Base-by-base conservation (phyloP, 2,329 filamentous ascomycete species). In the Colletotrichum incanum region DNA sequence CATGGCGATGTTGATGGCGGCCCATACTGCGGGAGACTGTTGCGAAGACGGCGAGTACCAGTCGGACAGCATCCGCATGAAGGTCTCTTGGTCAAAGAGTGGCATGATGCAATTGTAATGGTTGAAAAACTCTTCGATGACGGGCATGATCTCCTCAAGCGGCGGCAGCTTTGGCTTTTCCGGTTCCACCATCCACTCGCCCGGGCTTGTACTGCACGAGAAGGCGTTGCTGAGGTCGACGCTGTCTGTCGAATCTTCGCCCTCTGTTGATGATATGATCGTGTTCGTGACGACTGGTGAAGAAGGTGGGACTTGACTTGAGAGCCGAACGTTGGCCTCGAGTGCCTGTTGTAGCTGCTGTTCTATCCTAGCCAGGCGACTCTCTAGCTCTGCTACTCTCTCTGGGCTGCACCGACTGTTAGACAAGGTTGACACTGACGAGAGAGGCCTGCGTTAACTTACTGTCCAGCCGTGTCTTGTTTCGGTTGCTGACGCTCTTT, bases 1-100 rank as follows among this genome's bases (percentile, higher is more conserved):
- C 50, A 84, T 74, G 31, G 83, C 81, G 41, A 82, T 78, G 12
- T 84, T 82, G 23, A 85, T 81, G 16, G 82, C 79, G 0, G 82
- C 83, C 80, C 82, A 84, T 1, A 62, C 68, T 0, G 68, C 68
- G 67, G 1, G 65, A 43, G 7, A 49, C 28, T 1, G 76, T 52
- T 75, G 73, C 1, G 76, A 67, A 2, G 71, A 55, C 3, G 77
- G 69, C 2, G 75, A 77, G 55, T 84, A 84, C 76, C 81, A 85
- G 0, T 75, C 73, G 5, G 78, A 76, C 2, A 85, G 65, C 72
- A 83, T 75, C 8, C 74, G 75, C 79, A 83, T 82, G 50, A 84
- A 84, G 0, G 76, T 78, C 1, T 71, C 63, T 34, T 82, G 80
- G 39, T 81, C 74, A 58, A 84, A 85, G 5, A 85, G 76, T 1